Evolutionary conservation across 768 basidiomycete species (phyloP).

Genomic region (Psilocybe subaeruginosa): DNA sequence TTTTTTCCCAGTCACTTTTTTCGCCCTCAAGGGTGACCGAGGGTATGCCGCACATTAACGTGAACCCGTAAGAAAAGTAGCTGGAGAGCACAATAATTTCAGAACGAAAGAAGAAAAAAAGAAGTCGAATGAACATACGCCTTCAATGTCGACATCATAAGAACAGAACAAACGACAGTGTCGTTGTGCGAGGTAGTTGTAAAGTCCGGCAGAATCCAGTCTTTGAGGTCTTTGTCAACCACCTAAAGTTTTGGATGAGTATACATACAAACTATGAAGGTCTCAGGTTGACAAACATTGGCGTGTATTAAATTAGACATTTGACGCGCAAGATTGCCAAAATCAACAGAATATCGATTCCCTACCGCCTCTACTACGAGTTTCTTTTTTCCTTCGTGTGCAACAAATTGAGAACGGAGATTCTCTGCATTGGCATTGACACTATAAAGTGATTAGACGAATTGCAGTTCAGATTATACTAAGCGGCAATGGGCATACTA

Average conservation of each 20-base stretch:
- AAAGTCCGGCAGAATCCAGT: constrained; percentile 22
- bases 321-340: constrained; percentile 28
- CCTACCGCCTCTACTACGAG: constrained; percentile 25
- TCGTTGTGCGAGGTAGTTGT: constrained; percentile 18
- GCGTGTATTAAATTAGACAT: constrained; percentile 18
- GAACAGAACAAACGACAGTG: constrained; percentile 16
- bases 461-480: no score
- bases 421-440: constrained; percentile 29
- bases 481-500: constrained; percentile 17
- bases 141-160: constrained; percentile 24
- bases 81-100: background rate
- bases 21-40: constrained; percentile 26
- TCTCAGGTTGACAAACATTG: no score
- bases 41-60: constrained; percentile 25
- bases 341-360: constrained; percentile 29
- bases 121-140: constrained; percentile 4
- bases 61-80: constrained; percentile 22
- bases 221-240: constrained; percentile 18
- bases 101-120: background rate
- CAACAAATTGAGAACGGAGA: constrained; percentile 35
- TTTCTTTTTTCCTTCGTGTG: constrained; percentile 33
- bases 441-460: constrained; percentile 1
- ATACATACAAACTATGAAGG: no score
- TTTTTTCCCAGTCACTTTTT: constrained; percentile 23
- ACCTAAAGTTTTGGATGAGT: constrained; percentile 9